These are phyloP conservation scores for Ceratocystis papillata DNA, from an alignment of 2,329 filamentous ascomycete genomes.

Conservation along the genomic window DNA sequence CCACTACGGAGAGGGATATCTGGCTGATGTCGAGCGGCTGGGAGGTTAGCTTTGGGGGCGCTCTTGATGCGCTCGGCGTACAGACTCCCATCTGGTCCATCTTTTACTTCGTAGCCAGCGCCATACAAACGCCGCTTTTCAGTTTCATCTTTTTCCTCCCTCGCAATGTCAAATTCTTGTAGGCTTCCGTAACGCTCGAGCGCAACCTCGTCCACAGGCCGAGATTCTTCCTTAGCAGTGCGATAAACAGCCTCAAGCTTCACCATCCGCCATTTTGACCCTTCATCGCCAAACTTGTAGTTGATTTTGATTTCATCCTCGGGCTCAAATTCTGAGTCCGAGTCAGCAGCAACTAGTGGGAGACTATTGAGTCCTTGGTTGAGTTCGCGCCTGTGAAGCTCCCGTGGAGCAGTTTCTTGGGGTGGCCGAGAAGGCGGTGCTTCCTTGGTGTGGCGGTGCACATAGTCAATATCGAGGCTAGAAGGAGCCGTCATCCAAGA, in stretches of 20 bases:
- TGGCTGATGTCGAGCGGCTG: background rate
- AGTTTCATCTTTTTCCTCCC: slow-evolving; percentile 85
- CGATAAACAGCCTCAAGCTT: slow-evolving; percentile 80
- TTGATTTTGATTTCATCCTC: slow-evolving; percentile 44
- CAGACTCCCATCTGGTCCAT: slow-evolving; percentile 78
- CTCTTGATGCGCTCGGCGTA: slow-evolving; percentile 61
- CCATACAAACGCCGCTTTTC: slow-evolving; percentile 77
- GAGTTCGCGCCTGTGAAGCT: slow-evolving; percentile 69
- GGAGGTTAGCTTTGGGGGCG: background rate
- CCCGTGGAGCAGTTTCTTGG: slow-evolving; percentile 51
- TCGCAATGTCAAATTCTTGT: slow-evolving; percentile 77
- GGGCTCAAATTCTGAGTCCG: slow-evolving; percentile 45
- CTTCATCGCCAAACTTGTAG: slow-evolving; percentile 81
- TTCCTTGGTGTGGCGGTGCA: slow-evolving; percentile 49
- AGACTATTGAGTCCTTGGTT: slow-evolving; percentile 55
- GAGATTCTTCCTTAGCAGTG: slow-evolving; percentile 61
- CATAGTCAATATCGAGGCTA: slow-evolving; percentile 72
- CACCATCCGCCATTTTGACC: slow-evolving; percentile 93
- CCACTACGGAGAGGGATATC: slow-evolving; percentile 17
- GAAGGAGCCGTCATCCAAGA: slow-evolving; percentile 91
- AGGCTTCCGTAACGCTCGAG: slow-evolving; percentile 70
- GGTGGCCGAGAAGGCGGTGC: slow-evolving; percentile 44
- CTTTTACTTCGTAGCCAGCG: slow-evolving; percentile 69
- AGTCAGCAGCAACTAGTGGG: slow-evolving; percentile 26
- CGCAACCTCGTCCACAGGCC: slow-evolving; percentile 70